Conservation (phyloP, 495 filamentous ascomycete species). For the Aspergillus coremiiformis region DNA sequence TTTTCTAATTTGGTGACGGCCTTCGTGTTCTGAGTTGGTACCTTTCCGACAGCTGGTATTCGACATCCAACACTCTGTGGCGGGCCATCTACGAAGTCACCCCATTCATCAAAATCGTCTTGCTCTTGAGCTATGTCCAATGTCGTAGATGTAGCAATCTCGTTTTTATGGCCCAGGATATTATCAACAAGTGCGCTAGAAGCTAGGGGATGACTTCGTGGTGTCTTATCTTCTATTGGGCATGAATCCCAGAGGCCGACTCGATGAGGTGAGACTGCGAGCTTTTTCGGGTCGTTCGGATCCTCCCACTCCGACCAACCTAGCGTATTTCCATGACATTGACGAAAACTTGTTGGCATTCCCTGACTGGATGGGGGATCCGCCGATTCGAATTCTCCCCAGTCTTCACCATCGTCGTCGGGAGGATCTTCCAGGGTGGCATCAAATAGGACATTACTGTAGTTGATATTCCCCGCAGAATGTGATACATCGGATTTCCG, state of each 20-base stretch:
- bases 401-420: conserved; percentile 55
- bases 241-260: conserved; percentile 23
- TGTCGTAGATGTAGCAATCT: conserved; percentile 12
- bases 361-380: conserved; percentile 48
- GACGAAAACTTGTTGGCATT: conserved; percentile 18
- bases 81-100: conserved; percentile 33
- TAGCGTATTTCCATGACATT: background rate
- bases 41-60: background rate
- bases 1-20: background rate
- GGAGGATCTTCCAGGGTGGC: conserved; percentile 29
- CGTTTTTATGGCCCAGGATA: background rate
- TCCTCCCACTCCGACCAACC: background rate
- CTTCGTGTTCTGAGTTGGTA: background rate
- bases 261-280: background rate
- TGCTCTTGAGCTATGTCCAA: conserved; percentile 52
- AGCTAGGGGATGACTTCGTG: background rate
- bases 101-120: conserved; percentile 39
- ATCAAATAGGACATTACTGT: conserved; percentile 41
- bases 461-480: conserved; percentile 19
- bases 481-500: conserved; percentile 6
- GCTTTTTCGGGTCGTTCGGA: background rate
- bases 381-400: conserved; percentile 67
- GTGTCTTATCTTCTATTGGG: conserved; percentile 17
- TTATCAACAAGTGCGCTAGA: conserved; percentile 1
- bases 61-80: background rate